Percentiles rank a stretch among this genome's conserved stretches.
Conservation (phyloP, 176 grass and related monocot species). For the Themeda triandra region DNA sequence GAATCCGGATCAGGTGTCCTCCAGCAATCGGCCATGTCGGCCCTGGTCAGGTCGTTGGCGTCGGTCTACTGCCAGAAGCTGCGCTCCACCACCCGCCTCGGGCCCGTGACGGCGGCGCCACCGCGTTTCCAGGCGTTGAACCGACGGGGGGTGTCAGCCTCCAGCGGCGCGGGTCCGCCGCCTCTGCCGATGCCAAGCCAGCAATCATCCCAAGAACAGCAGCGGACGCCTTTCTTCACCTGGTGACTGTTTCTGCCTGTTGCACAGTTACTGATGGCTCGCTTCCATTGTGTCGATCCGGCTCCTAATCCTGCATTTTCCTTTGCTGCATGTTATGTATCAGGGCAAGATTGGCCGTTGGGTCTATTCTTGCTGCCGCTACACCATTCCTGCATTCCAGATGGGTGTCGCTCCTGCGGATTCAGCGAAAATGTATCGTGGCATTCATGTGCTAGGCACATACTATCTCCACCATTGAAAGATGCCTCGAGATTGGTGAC, state of each 20-base stretch:
- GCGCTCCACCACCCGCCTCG: too few relatives aligned
- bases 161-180: too few relatives aligned
- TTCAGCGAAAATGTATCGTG: too few relatives aligned
- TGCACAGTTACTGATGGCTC: not conserved
- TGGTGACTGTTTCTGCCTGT: too few relatives aligned
- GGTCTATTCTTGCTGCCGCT: too few relatives aligned
- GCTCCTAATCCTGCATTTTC: not conserved
- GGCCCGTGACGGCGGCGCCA: not conserved
- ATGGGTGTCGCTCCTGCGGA: conserved; percentile 43
- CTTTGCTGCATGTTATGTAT: not conserved
- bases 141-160: not conserved
- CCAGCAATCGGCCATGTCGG: conserved; percentile 18
- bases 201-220: not conserved
- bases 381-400: conserved; percentile 51
- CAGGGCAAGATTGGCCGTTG: conserved; percentile 58
- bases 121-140: not conserved
- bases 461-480: too few relatives aligned
- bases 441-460: too few relatives aligned
- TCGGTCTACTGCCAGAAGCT: conserved; percentile 29
- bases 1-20: too few relatives aligned
- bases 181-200: too few relatives aligned
- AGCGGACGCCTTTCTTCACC: conserved; percentile 34
- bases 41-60: conserved; percentile 19
- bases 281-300: too few relatives aligned
- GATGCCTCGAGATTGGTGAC: too few relatives aligned